Base-by-base conservation (phyloP, 2,329 filamentous ascomycete genomes). In the Ophiostoma sp. region DNA sequence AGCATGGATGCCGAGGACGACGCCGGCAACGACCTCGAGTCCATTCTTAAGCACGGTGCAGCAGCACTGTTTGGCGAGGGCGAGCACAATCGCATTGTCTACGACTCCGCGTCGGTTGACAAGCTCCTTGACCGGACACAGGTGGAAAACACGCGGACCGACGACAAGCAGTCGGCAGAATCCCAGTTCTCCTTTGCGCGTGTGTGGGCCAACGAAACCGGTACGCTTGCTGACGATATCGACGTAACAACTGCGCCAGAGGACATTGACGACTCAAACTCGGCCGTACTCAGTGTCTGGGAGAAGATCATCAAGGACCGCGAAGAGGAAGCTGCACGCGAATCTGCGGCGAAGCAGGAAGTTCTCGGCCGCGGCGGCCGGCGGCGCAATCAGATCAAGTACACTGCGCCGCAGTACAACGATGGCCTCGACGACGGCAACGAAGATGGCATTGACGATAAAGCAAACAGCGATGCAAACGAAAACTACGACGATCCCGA, bases 131-230 rank as follows among this genome's bases (percentile, higher is more conserved):
- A 98, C 75, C 87, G 95, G 64, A 92, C 89, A 60, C 86, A 91
- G 71, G 85, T 91, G 41, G 92, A 96, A 75, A 86, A 91, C 72
- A 91, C 88, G 0, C 83, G 84, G 68, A 81, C 83, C 1, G 85
- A 85, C 9, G 83, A 87, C 2, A 87, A 92, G 65, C 78, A 81
- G 36, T 65, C 68, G 58, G 69, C 88, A 0, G 91, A 96, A 75
- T 89, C 87, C 0, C 90, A 93, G 68, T 99, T 97, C 76, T 92
- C 90, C 4, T 92, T 95, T 77, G 94, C 94, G 52, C 87, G 92
- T 62, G 89, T 99, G 1, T 99, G 95, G 95, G 90, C 89, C 4
- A 96, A 96, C 74, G 90, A 96, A 47, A 86, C 87, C 72, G 86
- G 85, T 7, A 81, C 82, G 0, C 81, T 96, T 5, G 84, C 88